Evolutionary conservation across 345 rosid genomes (phyloP), one percentile per base, ranked within the genome.

Genomic region (Salix caprea): DNA sequence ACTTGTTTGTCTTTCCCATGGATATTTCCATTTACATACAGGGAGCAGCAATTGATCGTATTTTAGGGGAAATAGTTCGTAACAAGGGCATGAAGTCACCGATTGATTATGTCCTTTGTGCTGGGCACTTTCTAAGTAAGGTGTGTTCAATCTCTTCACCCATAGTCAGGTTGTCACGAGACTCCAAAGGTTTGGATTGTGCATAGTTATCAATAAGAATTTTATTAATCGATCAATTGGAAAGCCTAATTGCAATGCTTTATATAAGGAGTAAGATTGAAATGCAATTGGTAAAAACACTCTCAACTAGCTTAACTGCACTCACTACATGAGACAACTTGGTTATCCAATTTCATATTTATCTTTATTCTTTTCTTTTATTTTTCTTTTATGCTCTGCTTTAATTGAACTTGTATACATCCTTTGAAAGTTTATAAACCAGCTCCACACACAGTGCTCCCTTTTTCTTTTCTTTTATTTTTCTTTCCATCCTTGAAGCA

Each of bases 11-110:
- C 34, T 72, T 78, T n/a, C 54, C 61, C 12, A 37, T 61, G 70
- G 32, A 72, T 65, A 37, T 68, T 76, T 71, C 24, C 71, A 10
- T 67, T n/a, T 15, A 58, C 60, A 19, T 70, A n/a, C 78, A 88
- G 91, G 91, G 91, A 73, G 88, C 91, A 62, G 89, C 89, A 28
- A 85, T 88, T 66, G 91, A 86, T 81, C 87, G 88, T 4, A 88
- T 88, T 52, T 78, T 88, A 13, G 89, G 91, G 48, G 90, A 87
- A 78, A 78, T 87, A 76, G 84, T 87, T 74, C 90, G 76, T 68
- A 72, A 77, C 75, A 82, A 76, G 73, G 87, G 80, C 79, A 76
- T 84, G 87, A 84, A 80, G 72, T 75, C 77, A n/a, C 88, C 91
- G n/a, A 85, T 88, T 46, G 91, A 88, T 74, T 88, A 82, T 74